phyloP scores from a whole-genome alignment of 2,329 filamentous ascomycete genomes.

The Fusarium sp. region DNA sequence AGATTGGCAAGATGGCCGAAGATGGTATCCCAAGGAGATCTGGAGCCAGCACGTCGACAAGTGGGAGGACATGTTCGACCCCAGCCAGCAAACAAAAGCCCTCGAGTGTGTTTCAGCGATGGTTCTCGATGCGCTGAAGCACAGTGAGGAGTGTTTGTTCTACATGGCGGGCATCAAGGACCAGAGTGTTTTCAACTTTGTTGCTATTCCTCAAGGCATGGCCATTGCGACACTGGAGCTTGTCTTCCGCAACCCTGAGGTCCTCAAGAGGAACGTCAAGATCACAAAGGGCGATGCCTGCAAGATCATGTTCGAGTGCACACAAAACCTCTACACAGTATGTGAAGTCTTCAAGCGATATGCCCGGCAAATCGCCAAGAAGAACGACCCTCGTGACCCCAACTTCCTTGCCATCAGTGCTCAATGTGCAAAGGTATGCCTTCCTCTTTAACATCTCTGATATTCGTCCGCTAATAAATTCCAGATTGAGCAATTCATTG shows the following conservation, averaged over 20 bases:
- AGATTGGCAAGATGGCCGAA: conserved; percentile 85
- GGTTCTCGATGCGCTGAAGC: conserved; percentile 88
- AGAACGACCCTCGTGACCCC: conserved; percentile 93
- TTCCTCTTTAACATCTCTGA: not conserved
- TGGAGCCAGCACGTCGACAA: conserved; percentile 95
- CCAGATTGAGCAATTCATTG: conserved; percentile 94
- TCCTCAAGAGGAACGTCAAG: conserved; percentile 91
- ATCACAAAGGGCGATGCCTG: conserved; percentile 97
- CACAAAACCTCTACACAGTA: conserved; percentile 85
- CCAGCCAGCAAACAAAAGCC: conserved; percentile 79
- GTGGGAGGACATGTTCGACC: conserved; percentile 90
- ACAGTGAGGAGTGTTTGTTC: conserved; percentile 93
- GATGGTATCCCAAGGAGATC: conserved; percentile 96
- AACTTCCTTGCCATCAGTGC: conserved; percentile 93
- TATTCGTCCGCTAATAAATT: conserved; percentile 19
- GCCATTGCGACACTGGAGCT: conserved; percentile 94
- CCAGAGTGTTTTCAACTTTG: conserved; percentile 99
- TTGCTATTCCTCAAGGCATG: conserved; percentile 96
- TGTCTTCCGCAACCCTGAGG: conserved; percentile 88
- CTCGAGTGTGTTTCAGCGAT: conserved; percentile 91
- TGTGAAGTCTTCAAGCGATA: conserved; percentile 86
- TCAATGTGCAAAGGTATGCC: conserved; percentile 80
- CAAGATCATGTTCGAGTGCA: conserved; percentile 89
- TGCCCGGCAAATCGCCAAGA: conserved; percentile 83
- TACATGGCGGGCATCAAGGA: conserved; percentile 96